Conservation (phyloP, 176 grass and related monocot genomes). For the Pontederia paniculata region DNA sequence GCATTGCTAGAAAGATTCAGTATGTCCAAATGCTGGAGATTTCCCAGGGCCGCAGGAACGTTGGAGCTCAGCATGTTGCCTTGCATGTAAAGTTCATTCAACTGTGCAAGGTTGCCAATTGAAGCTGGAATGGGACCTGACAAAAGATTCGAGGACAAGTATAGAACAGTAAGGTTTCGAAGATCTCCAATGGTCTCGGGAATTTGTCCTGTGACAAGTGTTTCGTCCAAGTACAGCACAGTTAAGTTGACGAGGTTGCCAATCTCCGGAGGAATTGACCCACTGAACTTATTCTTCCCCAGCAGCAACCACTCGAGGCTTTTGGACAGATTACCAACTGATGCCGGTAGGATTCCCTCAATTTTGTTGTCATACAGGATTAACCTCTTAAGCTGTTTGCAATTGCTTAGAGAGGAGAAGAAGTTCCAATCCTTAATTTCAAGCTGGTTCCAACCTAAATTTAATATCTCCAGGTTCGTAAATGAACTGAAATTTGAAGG, state of each 20-base stretch:
- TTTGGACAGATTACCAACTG: neutral
- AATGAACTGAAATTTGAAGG: neutral
- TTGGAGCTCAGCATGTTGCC: too few relatives aligned
- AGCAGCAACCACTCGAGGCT: neutral
- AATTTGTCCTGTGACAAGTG: neutral
- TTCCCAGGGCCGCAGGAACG: conserved; percentile 13
- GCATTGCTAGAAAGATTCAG: conserved; percentile 1
- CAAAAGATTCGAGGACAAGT: neutral
- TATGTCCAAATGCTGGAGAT: neutral
- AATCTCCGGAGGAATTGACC: neutral
- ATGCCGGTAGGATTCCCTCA: neutral
- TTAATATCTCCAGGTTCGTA: neutral
- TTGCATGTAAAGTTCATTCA: too few relatives aligned
- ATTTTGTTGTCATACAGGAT: too few relatives aligned
- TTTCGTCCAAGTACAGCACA: neutral
- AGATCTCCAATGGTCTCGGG: neutral
- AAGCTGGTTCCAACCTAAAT: too few relatives aligned
- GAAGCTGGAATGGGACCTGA: neutral
- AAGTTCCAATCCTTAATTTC: neutral
- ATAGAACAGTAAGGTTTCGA: neutral
- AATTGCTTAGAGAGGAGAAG: neutral
- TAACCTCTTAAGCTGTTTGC: neutral
- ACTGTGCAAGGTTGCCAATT: neutral
- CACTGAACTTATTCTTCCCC: neutral
- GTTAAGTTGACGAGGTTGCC: neutral